phyloP scores from a whole-genome alignment of 2,329 filamentous ascomycete genomes.

The Epichloe baconii region DNA sequence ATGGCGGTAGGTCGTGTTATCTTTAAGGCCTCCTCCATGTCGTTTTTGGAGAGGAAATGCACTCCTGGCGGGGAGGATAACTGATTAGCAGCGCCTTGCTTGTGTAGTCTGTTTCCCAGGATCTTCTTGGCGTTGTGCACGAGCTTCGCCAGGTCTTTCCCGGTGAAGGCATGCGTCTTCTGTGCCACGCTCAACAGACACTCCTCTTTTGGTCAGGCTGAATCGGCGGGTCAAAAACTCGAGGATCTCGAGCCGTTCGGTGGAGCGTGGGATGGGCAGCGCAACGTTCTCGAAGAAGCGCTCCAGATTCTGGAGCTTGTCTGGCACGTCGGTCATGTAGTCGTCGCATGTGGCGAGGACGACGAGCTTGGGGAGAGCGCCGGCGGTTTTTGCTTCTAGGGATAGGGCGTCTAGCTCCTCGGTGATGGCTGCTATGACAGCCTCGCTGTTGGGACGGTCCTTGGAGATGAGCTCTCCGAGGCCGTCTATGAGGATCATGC shows the following conservation, averaged over 20 bases:
- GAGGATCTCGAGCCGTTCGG: constrained; percentile 62
- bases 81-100: constrained; percentile 6
- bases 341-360: constrained; percentile 64
- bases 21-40: constrained; percentile 53
- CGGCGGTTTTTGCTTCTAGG: constrained; percentile 21
- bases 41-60: constrained; percentile 26
- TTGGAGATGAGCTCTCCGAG: constrained; percentile 57
- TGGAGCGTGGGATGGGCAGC: constrained; percentile 62
- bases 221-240: constrained; percentile 40
- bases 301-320: constrained; percentile 37
- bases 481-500: constrained; percentile 67
- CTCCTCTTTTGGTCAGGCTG: constrained; percentile 33
- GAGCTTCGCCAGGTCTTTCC: constrained; percentile 59
- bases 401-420: constrained; percentile 44
- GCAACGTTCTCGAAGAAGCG: constrained; percentile 16
- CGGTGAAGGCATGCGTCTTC: constrained; percentile 78
- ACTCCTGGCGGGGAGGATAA: constrained; percentile 7
- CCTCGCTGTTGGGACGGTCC: constrained; percentile 36
- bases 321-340: constrained; percentile 59
- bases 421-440: constrained; percentile 36
- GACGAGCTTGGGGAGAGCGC: constrained; percentile 43
- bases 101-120: constrained; percentile 13
- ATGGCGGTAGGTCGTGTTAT: constrained; percentile 72
- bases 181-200: constrained; percentile 51
- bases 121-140: constrained; percentile 25